These are phyloP conservation scores for Lodderomyces orthopsilosis DNA, from an alignment of 1,139 yeast genomes.

Conservation along the genomic window DNA sequence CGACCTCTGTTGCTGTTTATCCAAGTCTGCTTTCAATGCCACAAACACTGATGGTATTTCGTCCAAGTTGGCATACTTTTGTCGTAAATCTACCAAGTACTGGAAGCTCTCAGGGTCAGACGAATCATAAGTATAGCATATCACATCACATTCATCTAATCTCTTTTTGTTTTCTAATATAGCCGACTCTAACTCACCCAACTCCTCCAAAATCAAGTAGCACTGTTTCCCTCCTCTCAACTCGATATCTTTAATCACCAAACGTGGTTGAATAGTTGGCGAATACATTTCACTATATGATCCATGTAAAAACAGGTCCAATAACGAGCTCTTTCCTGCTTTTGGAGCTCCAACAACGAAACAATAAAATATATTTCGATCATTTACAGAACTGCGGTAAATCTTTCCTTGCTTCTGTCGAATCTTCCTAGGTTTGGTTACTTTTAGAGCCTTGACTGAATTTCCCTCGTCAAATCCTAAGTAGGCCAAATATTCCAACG, in stretches of 20 bases:
- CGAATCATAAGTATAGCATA: conserved; percentile 88
- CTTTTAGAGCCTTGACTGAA: conserved; percentile 62
- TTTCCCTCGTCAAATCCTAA: conserved; percentile 72
- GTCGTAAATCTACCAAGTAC: conserved; percentile 66
- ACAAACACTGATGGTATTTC: conserved; percentile 83
- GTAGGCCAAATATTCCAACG: conserved; percentile 84
- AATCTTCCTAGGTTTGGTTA: conserved; percentile 75
- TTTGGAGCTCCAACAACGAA: conserved; percentile 81
- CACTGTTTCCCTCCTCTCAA: conserved; percentile 94
- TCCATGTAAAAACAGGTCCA: conserved; percentile 79
- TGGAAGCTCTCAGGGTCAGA: conserved; percentile 95
- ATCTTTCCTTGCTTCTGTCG: conserved; percentile 62
- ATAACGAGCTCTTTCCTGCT: conserved; percentile 80
- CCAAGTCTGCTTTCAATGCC: conserved; percentile 91
- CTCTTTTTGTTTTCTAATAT: conserved; percentile 69
- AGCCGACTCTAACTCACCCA: conserved; percentile 85
- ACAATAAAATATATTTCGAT: conserved; percentile 89
- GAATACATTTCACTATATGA: conserved; percentile 68
- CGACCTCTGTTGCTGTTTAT: conserved; percentile 88
- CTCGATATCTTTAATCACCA: conserved; percentile 93
- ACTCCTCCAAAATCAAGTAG: conserved; percentile 82
- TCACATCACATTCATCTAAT: conserved; percentile 82
- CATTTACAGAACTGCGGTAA: conserved; percentile 69
- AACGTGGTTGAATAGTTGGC: conserved; percentile 77
- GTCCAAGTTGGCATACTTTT: conserved; percentile 50